A percentile compares a stretch with the other conserved stretches of the same genome.
These are phyloP conservation scores for Yamadazyma atmosphaerica DNA, from an alignment of 1,139 yeast species.

Conservation along the genomic window DNA sequence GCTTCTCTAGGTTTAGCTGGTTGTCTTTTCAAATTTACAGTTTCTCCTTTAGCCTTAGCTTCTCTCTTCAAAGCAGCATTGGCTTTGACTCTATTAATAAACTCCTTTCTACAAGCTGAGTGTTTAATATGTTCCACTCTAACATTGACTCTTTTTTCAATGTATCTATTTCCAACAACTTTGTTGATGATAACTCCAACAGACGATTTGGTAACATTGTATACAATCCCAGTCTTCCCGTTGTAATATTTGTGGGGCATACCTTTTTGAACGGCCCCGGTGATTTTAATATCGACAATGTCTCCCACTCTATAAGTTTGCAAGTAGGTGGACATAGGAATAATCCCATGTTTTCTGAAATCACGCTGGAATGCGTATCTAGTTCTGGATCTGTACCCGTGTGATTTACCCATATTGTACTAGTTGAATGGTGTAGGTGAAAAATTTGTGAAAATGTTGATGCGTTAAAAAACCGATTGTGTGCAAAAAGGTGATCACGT, in stretches of 20 bases:
- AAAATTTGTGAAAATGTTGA: not conserved
- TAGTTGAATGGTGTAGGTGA: not conserved
- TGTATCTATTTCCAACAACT: slow-evolving; percentile 98
- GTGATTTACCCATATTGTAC: slow-evolving; percentile 32
- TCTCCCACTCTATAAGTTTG: slow-evolving; percentile 98
- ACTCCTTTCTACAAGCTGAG: slow-evolving; percentile 99
- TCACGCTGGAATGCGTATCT: slow-evolving; percentile 99
- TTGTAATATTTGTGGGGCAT: slow-evolving; percentile 99
- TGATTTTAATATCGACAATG: slow-evolving; percentile 98
- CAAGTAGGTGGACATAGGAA: slow-evolving; percentile 94
- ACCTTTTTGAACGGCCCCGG: slow-evolving; percentile 99
- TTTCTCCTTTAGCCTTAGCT: slow-evolving; percentile 93
- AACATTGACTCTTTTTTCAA: slow-evolving; percentile 97
- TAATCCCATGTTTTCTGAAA: slow-evolving; percentile 97
- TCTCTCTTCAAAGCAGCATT: slow-evolving; percentile 92
- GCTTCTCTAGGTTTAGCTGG: slow-evolving; percentile 97
- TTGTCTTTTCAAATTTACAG: slow-evolving; percentile 94
- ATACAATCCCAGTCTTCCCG: slow-evolving; percentile 99
- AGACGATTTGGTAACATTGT: slow-evolving; percentile 97
- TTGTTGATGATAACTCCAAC: slow-evolving; percentile 98
- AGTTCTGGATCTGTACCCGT: slow-evolving; percentile 99
- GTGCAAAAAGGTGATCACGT: too few species aligned
- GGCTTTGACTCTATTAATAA: slow-evolving; percentile 95
- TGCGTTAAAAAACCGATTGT: not conserved
- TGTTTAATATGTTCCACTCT: slow-evolving; percentile 99